Evolutionary conservation across 2,329 filamentous ascomycete species (phyloP).

Genomic region (Alternaria sp.): DNA sequence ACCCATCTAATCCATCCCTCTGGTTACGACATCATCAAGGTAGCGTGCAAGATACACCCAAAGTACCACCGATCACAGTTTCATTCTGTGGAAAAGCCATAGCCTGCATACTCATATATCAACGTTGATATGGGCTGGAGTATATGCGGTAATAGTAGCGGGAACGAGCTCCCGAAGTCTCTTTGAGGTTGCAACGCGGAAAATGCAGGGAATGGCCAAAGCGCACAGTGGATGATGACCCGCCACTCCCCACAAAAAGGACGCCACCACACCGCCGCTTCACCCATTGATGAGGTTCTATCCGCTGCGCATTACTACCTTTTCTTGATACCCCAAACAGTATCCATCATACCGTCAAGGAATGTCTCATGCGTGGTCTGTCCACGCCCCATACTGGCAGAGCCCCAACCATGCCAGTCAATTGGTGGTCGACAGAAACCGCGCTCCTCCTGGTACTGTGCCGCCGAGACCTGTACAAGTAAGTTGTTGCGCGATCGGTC

Average conservation of each 20-base stretch:
- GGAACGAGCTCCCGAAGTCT: no score
- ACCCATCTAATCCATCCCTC: no score
- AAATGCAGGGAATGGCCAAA: background rate
- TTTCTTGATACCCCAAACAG: background rate
- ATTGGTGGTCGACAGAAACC: background rate
- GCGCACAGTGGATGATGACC: background rate
- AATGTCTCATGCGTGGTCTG: background rate
- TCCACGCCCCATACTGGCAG: background rate
- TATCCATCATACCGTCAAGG: no score
- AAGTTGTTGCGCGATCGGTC: accelerated
- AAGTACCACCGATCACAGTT: no score
- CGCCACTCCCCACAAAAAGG: background rate
- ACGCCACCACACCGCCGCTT: background rate
- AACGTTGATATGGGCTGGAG: no score
- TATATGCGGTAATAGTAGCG: no score
- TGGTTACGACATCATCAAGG: no score
- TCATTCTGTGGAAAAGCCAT: no score
- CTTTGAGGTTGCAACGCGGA: no score
- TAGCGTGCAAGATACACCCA: no score
- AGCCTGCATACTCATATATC: no score
- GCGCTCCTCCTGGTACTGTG: background rate
- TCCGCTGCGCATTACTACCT: background rate
- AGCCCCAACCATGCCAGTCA: background rate
- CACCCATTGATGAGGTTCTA: background rate
- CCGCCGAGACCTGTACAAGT: background rate